Percentiles rank a stretch among this genome's conserved stretches.
These are phyloP conservation scores for Stellera chamaejasme DNA, from an alignment of 345 rosid species.

Conservation along the genomic window DNA sequence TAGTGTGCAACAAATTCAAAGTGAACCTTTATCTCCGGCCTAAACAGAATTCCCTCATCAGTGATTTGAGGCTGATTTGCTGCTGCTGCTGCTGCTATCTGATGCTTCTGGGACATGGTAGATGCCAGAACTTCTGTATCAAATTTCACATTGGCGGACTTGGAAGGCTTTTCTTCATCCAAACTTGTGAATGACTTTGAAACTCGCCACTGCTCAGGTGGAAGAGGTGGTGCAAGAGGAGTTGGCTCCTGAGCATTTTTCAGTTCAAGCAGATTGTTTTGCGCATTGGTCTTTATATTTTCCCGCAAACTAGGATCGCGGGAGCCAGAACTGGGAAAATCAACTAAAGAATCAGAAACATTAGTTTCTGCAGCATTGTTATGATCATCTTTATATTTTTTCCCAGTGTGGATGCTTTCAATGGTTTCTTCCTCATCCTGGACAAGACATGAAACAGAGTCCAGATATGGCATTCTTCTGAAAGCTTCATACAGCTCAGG, in stretches of 20 bases:
- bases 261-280: slow-evolving; percentile 17
- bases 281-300: slow-evolving; percentile 17
- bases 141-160: slow-evolving; percentile 23
- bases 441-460: slow-evolving; percentile 30
- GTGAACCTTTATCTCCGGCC: slow-evolving; percentile 42
- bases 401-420: slow-evolving; percentile 11
- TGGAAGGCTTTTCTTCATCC: slow-evolving; percentile 28
- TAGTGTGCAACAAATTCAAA: background rate
- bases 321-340: slow-evolving; percentile 52
- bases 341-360: slow-evolving; percentile 22
- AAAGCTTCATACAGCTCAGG: slow-evolving; percentile 38
- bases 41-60: slow-evolving; percentile 24
- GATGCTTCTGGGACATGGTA: slow-evolving; percentile 23
- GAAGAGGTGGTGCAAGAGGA: slow-evolving; percentile 66
- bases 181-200: slow-evolving; percentile 28
- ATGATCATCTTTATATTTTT: slow-evolving; percentile 13
- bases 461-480: slow-evolving; percentile 26
- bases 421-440: slow-evolving; percentile 17
- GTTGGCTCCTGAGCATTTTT: slow-evolving; percentile 26
- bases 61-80: slow-evolving; percentile 21
- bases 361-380: slow-evolving; percentile 35
- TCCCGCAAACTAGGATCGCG: slow-evolving; percentile 23
- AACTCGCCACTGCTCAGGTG: slow-evolving; percentile 67
- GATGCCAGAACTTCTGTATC: slow-evolving; percentile 24
- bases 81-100: slow-evolving; percentile 19